These are phyloP conservation scores for Neurospora sublineolata DNA, from an alignment of 495 filamentous ascomycete genomes.

Conservation along the genomic window DNA sequence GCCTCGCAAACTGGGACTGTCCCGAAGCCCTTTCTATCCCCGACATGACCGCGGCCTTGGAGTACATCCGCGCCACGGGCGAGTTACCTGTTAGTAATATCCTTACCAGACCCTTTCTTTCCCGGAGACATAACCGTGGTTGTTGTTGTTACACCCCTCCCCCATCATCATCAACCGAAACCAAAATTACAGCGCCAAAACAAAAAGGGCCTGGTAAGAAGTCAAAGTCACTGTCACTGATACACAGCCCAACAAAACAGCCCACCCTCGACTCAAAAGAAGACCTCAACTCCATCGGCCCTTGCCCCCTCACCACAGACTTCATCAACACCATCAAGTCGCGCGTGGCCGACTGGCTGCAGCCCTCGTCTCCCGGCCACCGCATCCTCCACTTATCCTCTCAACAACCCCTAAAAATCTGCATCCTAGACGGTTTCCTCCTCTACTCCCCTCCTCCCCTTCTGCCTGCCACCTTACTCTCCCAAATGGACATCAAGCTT, in stretches of 20 bases:
- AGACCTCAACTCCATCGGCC: constrained; percentile 56
- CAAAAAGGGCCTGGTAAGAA: background rate
- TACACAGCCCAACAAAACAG: constrained; percentile 19
- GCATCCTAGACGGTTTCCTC: constrained; percentile 72
- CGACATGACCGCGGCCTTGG: constrained; percentile 48
- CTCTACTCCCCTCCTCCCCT: constrained; percentile 46
- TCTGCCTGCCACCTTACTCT: constrained; percentile 27
- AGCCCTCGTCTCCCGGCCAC: constrained; percentile 23
- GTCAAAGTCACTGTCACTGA: constrained; percentile 26
- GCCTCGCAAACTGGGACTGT: constrained; percentile 81
- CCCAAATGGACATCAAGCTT: constrained; percentile 57
- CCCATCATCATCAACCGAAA: background rate
- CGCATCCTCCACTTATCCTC: constrained; percentile 39
- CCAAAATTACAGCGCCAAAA: background rate
- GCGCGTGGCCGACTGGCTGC: constrained; percentile 31
- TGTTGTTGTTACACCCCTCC: background rate
- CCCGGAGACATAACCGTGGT: constrained; percentile 15
- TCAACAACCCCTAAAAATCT: constrained; percentile 25
- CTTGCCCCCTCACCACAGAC: constrained; percentile 31
- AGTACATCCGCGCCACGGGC: constrained; percentile 54
- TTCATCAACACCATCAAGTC: constrained; percentile 27
- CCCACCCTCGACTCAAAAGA: constrained; percentile 57
- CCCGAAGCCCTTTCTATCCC: constrained; percentile 56
- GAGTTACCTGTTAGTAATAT: constrained; percentile 41
- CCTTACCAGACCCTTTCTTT: constrained; percentile 2